phyloP scores from a whole-genome alignment of 1,284 basidiomycete species.

The Leccinum pachyderme region DNA sequence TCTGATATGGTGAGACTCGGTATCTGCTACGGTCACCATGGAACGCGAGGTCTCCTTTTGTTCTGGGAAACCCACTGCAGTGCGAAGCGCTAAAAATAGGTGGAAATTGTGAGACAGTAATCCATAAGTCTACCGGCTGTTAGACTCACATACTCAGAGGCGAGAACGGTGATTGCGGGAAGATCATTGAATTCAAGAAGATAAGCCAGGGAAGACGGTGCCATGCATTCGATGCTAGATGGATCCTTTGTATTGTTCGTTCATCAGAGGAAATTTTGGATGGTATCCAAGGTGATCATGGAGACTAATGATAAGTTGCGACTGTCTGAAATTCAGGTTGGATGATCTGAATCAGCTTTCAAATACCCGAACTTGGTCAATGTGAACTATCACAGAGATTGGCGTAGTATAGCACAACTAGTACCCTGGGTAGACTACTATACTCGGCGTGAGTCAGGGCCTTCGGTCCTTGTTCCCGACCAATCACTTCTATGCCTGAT shows the following conservation, averaged over 20 bases:
- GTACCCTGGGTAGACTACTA: no score
- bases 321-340: neutral
- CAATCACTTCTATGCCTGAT: slow-evolving; percentile 1
- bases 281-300: neutral
- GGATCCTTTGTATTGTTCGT: neutral
- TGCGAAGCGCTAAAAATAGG: neutral
- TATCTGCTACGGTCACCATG: slow-evolving; percentile 14
- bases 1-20: slow-evolving; percentile 3
- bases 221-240: neutral
- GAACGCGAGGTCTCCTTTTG: neutral
- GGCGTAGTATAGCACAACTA: no score
- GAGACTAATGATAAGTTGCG: neutral
- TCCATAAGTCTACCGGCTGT: no score
- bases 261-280: neutral
- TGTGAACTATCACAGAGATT: no score
- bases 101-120: neutral
- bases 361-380: neutral
- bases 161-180: no score
- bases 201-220: neutral
- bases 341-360: neutral
- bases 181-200: neutral
- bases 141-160: no score
- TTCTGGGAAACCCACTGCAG: neutral
- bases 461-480: no score
- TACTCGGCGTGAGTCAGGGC: no score